phyloP scores from a whole-genome alignment of 441 rosid species.

The Omphalea diandra region DNA sequence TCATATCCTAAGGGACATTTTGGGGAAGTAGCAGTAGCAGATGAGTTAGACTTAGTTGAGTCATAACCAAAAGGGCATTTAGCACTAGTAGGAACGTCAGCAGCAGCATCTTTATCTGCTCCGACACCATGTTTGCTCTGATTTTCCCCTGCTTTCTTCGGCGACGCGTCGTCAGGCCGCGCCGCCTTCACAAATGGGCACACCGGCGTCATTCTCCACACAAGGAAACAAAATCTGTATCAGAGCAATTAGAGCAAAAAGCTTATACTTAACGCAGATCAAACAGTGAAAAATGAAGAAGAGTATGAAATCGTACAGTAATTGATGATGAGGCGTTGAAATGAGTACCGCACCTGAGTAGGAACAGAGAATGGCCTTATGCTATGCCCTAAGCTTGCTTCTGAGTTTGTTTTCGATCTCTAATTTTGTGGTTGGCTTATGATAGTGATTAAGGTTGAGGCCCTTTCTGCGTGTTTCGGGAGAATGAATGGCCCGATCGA shows the following conservation, averaged over 20 bases:
- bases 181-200: slow-evolving; percentile 70
- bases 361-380: too few species aligned
- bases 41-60: slow-evolving; percentile 36
- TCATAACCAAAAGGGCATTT: slow-evolving; percentile 71
- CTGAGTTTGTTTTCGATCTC: too few species aligned
- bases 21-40: slow-evolving; percentile 41
- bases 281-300: too few species aligned
- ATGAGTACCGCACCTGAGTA: too few species aligned
- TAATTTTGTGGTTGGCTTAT: too few species aligned
- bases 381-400: too few species aligned
- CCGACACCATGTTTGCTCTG: slow-evolving; percentile 29
- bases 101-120: slow-evolving; percentile 36
- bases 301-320: too few species aligned
- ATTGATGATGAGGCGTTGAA: too few species aligned
- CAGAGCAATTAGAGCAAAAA: slow-evolving; percentile 1
- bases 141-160: slow-evolving; percentile 35
- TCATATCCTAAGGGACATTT: slow-evolving; percentile 95
- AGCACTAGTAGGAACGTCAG: too few species aligned
- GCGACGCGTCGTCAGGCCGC: slow-evolving; percentile 53
- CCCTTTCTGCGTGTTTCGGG: neutral
- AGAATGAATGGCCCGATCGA: neutral
- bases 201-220: slow-evolving; percentile 53
- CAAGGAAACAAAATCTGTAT: slow-evolving; percentile 16
- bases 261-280: too few species aligned
- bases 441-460: neutral